phyloP scores from a whole-genome alignment of 805 yeast species.

The Scheffersomyces lignosus region DNA sequence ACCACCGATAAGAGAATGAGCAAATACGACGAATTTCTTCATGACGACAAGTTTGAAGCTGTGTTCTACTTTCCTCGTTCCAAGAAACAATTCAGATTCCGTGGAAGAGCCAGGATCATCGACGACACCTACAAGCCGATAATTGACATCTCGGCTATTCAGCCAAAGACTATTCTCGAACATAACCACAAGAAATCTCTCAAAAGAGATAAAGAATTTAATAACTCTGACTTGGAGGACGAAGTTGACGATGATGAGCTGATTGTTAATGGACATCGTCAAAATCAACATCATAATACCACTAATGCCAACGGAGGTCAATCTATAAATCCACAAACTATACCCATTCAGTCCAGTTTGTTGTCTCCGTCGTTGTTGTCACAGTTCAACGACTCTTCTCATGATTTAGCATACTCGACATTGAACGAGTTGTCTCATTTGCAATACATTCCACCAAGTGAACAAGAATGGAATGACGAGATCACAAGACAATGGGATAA shows the following conservation, averaged over 20 bases:
- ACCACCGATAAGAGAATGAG: conserved; percentile 71
- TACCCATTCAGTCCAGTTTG: conserved; percentile 25
- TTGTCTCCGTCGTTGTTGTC: conserved; percentile 27
- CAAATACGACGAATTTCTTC: conserved; percentile 54
- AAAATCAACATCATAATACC: background rate
- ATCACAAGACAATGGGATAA: conserved; percentile 60
- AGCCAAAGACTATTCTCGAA: conserved; percentile 24
- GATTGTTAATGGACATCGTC: background rate
- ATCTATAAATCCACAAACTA: conserved; percentile 11
- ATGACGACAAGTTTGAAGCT: conserved; percentile 65
- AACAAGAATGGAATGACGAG: conserved; percentile 69
- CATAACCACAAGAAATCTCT: conserved; percentile 1
- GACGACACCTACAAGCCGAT: conserved; percentile 32
- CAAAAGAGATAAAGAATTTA: background rate
- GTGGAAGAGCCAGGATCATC: conserved; percentile 59
- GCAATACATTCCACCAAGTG: conserved; percentile 46
- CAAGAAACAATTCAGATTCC: conserved; percentile 69
- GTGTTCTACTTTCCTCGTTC: conserved; percentile 67
- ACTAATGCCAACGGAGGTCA: background rate
- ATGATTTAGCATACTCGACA: conserved; percentile 23
- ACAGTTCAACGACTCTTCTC: conserved; percentile 11
- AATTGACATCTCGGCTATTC: conserved; percentile 30
- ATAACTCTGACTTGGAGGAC: conserved; percentile 9
- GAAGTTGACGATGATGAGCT: conserved; percentile 10
- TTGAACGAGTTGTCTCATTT: conserved; percentile 25